These are phyloP conservation scores for Madurella mycetomatis DNA, from an alignment of 2,329 filamentous ascomycete species.

Conservation along the genomic window DNA sequence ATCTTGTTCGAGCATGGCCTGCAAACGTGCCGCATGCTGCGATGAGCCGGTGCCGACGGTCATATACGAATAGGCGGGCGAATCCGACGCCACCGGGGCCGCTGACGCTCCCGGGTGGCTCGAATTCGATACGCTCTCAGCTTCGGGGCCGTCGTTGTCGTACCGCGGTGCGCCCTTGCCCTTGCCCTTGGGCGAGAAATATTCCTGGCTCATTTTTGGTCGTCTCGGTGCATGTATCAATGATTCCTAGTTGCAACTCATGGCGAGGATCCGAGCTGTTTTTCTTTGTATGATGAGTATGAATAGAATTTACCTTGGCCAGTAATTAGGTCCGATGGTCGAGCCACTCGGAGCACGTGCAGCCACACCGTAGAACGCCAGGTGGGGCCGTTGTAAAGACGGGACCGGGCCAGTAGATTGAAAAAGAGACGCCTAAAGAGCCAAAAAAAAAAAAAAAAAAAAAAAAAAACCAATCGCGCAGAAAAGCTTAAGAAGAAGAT, in stretches of 20 bases:
- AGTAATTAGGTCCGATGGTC: too few species aligned
- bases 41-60: conserved; percentile 82
- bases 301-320: too few species aligned
- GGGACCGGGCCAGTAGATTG: too few species aligned
- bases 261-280: not conserved
- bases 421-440: too few species aligned
- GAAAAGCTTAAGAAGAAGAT: too few species aligned
- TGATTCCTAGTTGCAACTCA: conserved; percentile 4
- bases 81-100: conserved; percentile 15
- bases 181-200: conserved; percentile 53
- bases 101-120: conserved; percentile 16
- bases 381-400: too few species aligned
- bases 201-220: conserved; percentile 55
- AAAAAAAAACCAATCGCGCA: too few species aligned
- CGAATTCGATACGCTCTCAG: conserved; percentile 17
- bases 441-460: too few species aligned
- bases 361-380: too few species aligned
- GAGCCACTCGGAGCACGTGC: too few species aligned
- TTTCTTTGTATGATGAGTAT: too few species aligned
- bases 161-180: conserved; percentile 40
- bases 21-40: conserved; percentile 73
- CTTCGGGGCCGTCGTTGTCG: conserved; percentile 25
- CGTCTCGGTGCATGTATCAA: conserved; percentile 4
- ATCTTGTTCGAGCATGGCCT: conserved; percentile 77
- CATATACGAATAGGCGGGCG: conserved; percentile 56